Percentiles rank a stretch among this genome's conserved stretches.
Evolutionary conservation across 208 protist species (phyloP).

Genomic region (Acanthamoeba royreba): DNA sequence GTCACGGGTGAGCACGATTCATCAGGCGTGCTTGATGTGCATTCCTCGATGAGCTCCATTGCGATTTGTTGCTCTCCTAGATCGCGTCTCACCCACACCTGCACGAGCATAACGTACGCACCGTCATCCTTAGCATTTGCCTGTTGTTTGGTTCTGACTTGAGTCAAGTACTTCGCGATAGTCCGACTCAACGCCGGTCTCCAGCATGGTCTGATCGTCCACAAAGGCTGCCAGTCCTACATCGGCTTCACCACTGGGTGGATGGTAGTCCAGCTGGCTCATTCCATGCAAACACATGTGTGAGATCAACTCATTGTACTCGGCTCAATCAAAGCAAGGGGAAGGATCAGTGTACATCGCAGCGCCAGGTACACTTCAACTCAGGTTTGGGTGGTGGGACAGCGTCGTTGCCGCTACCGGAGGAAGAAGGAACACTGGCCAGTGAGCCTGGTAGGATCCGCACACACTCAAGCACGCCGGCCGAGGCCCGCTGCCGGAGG

Average conservation of each 20-base stretch:
- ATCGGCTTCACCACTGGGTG: not conserved
- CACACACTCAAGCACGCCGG: not conserved
- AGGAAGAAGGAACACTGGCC: no score
- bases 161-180: not conserved
- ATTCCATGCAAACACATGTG: not conserved
- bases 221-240: not conserved
- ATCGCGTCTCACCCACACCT: not conserved
- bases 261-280: not conserved
- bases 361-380: not conserved
- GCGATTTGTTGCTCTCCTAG: not conserved
- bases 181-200: not conserved
- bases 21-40: not conserved
- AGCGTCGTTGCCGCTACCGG: not conserved
- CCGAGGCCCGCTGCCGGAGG: not conserved
- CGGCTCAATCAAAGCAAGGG: not conserved
- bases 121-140: not conserved
- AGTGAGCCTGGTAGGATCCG: no score
- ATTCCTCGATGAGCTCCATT: not conserved
- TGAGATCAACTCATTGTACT: not conserved
- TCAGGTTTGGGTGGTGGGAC: not conserved
- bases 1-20: not conserved
- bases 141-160: not conserved
- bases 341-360: not conserved
- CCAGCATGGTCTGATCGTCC: not conserved
- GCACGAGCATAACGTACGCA: no score